These are phyloP conservation scores for Populus tomentosa DNA, from an alignment of 441 rosid genomes.

Conservation along the genomic window DNA sequence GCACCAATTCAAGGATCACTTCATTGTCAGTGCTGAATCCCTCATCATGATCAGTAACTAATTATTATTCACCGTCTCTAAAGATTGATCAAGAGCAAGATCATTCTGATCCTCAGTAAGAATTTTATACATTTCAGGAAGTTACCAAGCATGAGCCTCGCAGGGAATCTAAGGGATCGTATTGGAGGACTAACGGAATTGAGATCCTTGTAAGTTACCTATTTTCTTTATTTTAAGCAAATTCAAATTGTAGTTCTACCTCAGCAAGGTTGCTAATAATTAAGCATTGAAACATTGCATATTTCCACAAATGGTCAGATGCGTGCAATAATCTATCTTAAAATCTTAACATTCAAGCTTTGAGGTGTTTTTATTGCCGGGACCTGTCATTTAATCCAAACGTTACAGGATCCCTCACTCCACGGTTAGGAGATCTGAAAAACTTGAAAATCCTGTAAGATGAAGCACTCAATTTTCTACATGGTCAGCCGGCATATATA, in stretches of 20 bases:
- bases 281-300: too few relatives aligned
- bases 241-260: not conserved
- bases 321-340: not conserved
- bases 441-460: constrained; percentile 75
- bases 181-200: constrained; percentile 75
- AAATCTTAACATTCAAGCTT: not conserved
- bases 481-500: not conserved
- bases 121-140: constrained; percentile 32
- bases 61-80: not conserved
- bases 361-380: constrained; percentile 36
- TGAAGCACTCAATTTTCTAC: not conserved
- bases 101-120: not conserved
- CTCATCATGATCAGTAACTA: not conserved
- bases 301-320: not conserved
- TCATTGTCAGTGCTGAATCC: constrained; percentile 48
- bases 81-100: not conserved
- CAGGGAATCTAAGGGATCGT: constrained; percentile 74
- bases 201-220: constrained; percentile 67
- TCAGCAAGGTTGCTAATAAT: not conserved
- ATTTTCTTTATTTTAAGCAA: not conserved
- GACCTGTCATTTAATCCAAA: constrained; percentile 73
- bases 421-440: constrained; percentile 64
- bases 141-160: constrained; percentile 69
- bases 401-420: constrained; percentile 66
- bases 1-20: constrained; percentile 63